Base-by-base conservation (phyloP, 371 early-diverging fungal species). In the Apophysomyces variabilis region DNA sequence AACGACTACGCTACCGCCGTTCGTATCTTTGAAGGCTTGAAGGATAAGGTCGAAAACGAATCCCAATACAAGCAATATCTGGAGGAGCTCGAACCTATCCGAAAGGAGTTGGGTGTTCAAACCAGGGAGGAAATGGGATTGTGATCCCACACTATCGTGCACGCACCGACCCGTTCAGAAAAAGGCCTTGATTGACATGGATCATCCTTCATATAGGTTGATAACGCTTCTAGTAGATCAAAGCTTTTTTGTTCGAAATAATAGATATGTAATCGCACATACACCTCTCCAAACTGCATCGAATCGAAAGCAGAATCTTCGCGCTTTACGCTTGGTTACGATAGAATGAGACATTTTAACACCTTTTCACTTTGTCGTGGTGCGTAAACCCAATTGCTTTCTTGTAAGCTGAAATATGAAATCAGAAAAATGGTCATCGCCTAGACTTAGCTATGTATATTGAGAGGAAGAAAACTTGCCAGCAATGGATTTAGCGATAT, bases 1-100 rank as follows among this genome's bases (percentile, higher is more conserved):
- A 93, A 97, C 86, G 91, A 94, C 71, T 97, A 88, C 71, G 86
- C 97, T 58, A 96, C 95, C 50, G 94, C 95, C 38, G 94, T 96
- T 46, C 90, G 99, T 64, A 88, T 96, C 67, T 90, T 98, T 69
- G 97, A 96, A 80, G 99, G 93, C 60, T 72, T 98, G 57, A 90
- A 95, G 87, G 89, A 90, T 69, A 96, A 96, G 90, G 89, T 91
- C 54, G 89, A 91, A 67, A 92, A 86, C 76, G 88, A 90, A 65
- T 75, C 78, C 67, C 92, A 96, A 77, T 98, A 96, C 85, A 74
- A 93, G 74, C 83, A 91, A 73, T 98, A 96, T 80, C 78, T 97
- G 58, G 82, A 89, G 58, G 95, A 91, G 70, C 87, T 97, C 67
- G 89, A 90, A 77, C 95, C 96, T 21, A 71, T 95, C 69, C 86